A percentile compares a stretch with the other conserved stretches of the same genome.
These are phyloP conservation scores for Paecilomyces variotii DNA, from an alignment of 2,329 filamentous ascomycete genomes.

Conservation along the genomic window DNA sequence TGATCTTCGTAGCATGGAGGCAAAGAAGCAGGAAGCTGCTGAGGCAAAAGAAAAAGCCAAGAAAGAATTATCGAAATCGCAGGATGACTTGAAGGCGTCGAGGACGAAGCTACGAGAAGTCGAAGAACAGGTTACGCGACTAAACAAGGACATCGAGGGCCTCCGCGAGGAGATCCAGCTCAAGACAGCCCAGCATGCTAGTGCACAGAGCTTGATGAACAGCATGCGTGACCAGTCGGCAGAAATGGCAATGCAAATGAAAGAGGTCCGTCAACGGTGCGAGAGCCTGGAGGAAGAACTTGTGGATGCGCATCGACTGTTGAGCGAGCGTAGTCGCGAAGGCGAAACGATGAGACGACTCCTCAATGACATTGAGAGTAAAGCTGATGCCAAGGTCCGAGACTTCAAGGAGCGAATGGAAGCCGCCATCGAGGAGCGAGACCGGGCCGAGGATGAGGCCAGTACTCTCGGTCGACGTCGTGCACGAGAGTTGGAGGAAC, in stretches of 20 bases:
- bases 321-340: slow-evolving; percentile 82
- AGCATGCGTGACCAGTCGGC: slow-evolving; percentile 90
- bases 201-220: slow-evolving; percentile 73
- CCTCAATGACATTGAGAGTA: slow-evolving; percentile 75
- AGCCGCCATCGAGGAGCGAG: slow-evolving; percentile 83
- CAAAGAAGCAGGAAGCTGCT: slow-evolving; percentile 68
- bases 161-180: slow-evolving; percentile 74
- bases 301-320: slow-evolving; percentile 73
- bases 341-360: slow-evolving; percentile 90
- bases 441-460: slow-evolving; percentile 85
- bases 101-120: slow-evolving; percentile 59
- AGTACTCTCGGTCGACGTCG: slow-evolving; percentile 67
- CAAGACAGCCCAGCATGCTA: slow-evolving; percentile 77
- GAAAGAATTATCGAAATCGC: slow-evolving; percentile 61
- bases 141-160: slow-evolving; percentile 59
- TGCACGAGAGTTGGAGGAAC: slow-evolving; percentile 77
- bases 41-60: slow-evolving; percentile 64
- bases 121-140: slow-evolving; percentile 62
- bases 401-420: slow-evolving; percentile 89
- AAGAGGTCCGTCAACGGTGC: slow-evolving; percentile 72
- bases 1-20: slow-evolving; percentile 69
- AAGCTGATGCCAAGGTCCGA: slow-evolving; percentile 70
- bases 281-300: slow-evolving; percentile 90
- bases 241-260: slow-evolving; percentile 84
- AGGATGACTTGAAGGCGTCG: slow-evolving; percentile 58